Evolutionary conservation across 768 basidiomycete species (phyloP).

Genomic region (Macrolepiota fuliginosa): DNA sequence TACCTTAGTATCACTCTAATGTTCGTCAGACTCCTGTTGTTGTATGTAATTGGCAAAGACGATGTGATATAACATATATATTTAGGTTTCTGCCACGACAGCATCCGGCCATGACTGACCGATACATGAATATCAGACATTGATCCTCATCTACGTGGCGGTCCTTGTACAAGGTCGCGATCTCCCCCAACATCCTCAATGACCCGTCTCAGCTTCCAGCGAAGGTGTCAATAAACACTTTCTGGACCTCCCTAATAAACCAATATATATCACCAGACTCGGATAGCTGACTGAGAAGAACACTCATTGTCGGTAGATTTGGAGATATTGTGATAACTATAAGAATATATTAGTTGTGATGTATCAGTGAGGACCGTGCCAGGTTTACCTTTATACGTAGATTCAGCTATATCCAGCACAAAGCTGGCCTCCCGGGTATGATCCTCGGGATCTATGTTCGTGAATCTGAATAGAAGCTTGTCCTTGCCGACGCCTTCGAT

Average conservation of each 20-base stretch:
- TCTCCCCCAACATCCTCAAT: too few relatives aligned
- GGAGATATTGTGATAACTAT: slow-evolving; percentile 83
- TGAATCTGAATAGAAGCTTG: slow-evolving; percentile 72
- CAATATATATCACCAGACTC: slow-evolving; percentile 63
- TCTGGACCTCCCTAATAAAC: slow-evolving; percentile 63
- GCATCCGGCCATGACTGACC: too few relatives aligned
- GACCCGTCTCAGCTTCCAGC: too few relatives aligned
- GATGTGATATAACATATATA: too few relatives aligned
- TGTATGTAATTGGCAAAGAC: too few relatives aligned
- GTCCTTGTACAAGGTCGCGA: too few relatives aligned
- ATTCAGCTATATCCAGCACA: slow-evolving; percentile 68
- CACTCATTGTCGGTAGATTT: slow-evolving; percentile 59
- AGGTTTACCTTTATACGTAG: slow-evolving; percentile 59
- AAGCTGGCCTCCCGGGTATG: slow-evolving; percentile 66
- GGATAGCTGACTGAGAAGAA: slow-evolving; percentile 71
- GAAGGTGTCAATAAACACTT: neutral
- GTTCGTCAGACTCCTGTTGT: neutral
- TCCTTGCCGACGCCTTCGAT: slow-evolving; percentile 81
- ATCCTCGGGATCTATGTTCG: slow-evolving; percentile 56
- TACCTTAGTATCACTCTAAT: neutral
- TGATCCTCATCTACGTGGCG: too few relatives aligned
- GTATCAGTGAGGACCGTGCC: neutral
- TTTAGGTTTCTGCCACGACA: too few relatives aligned
- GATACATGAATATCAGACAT: too few relatives aligned
- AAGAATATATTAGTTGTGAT: neutral